Conservation (phyloP, 805 yeast species). For the Metschnikowia cubensis region DNA sequence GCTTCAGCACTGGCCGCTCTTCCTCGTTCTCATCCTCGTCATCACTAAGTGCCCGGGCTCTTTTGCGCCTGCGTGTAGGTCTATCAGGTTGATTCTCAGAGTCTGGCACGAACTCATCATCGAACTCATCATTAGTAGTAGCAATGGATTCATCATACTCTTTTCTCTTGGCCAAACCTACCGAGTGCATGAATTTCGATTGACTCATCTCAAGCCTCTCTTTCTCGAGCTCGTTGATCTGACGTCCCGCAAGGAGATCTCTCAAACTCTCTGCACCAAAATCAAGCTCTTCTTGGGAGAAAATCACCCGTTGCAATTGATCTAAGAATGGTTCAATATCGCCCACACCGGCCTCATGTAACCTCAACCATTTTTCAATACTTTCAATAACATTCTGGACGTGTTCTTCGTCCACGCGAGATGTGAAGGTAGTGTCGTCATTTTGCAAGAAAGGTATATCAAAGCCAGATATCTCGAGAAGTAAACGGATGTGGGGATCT, state of each 20-base stretch:
- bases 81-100: not conserved
- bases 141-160: slow-evolving; percentile 16
- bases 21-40: slow-evolving; percentile 5
- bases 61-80: slow-evolving; percentile 1
- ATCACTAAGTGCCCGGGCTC: not conserved
- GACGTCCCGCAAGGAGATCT: slow-evolving; percentile 9
- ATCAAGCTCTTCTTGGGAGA: slow-evolving; percentile 14
- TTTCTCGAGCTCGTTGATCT: slow-evolving; percentile 9
- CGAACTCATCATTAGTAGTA: slow-evolving; percentile 14
- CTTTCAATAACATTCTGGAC: slow-evolving; percentile 33
- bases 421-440: slow-evolving; percentile 39
- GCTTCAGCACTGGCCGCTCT: not conserved
- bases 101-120: slow-evolving; percentile 18
- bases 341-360: slow-evolving; percentile 15
- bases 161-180: slow-evolving; percentile 18
- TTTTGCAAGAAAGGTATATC: slow-evolving; percentile 37
- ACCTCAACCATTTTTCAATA: slow-evolving; percentile 40
- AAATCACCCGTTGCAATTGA: slow-evolving; percentile 11
- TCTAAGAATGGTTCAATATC: slow-evolving; percentile 21
- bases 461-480: slow-evolving; percentile 46
- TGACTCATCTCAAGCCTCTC: not conserved
- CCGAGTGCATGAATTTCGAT: slow-evolving; percentile 6
- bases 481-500: slow-evolving; percentile 47
- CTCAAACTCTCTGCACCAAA: slow-evolving; percentile 13
- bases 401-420: slow-evolving; percentile 23